Conservation (phyloP, 1,139 yeast genomes). For the Magnusiomyces suaveolens region DNA sequence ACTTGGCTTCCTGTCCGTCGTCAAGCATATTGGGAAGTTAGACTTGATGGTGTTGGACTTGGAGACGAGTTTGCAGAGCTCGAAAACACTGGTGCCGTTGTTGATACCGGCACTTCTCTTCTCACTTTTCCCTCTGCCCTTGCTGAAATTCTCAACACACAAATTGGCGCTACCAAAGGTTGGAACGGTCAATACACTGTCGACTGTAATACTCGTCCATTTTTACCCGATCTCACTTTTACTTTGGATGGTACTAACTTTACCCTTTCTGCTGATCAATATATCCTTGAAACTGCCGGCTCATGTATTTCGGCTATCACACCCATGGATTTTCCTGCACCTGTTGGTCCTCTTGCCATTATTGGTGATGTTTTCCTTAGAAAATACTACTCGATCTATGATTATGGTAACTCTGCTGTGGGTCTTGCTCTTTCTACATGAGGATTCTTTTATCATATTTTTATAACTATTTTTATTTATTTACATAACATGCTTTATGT, state of each 20-base stretch:
- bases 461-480: not conserved
- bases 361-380: constrained; percentile 96
- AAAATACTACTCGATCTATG: constrained; percentile 87
- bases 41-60: constrained; percentile 76
- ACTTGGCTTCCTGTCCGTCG: constrained; percentile 96
- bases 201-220: constrained; percentile 76
- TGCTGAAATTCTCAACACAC: constrained; percentile 88
- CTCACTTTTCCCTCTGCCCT: constrained; percentile 88
- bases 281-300: constrained; percentile 87
- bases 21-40: constrained; percentile 99
- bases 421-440: constrained; percentile 74
- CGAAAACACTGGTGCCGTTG: constrained; percentile 84
- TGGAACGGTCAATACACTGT: constrained; percentile 96
- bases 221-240: constrained; percentile 83
- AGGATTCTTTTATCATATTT: not conserved
- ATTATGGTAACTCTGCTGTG: constrained; percentile 78
- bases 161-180: constrained; percentile 92
- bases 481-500: not conserved
- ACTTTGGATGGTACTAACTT: constrained; percentile 84
- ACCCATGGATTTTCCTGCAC: constrained; percentile 95
- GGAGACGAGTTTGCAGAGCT: constrained; percentile 87
- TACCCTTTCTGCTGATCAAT: constrained; percentile 78
- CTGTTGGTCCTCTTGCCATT: constrained; percentile 92
- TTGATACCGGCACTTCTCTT: constrained; percentile 96
- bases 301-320: constrained; percentile 93